Base-by-base conservation (phyloP, 495 filamentous ascomycete genomes). In the Astrothelium subdiscretum region DNA sequence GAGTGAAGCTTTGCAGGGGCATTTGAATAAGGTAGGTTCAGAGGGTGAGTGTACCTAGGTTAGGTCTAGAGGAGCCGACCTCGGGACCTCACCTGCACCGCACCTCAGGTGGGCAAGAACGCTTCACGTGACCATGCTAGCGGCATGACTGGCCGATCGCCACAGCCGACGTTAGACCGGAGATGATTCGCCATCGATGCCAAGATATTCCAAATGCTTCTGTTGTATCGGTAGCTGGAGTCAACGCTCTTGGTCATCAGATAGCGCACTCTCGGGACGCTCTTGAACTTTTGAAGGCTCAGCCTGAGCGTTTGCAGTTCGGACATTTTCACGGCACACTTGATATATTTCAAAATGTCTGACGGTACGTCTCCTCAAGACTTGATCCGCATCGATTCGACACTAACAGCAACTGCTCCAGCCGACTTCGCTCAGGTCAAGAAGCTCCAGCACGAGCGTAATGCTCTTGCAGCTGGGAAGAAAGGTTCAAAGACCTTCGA, bases 401-500 rank as follows among this genome's bases (percentile, higher is more conserved):
- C 26, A n/a, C 48, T 54, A 29, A 54, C 24, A 29, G 20, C 26
- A 2, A 3, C 15, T 29, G 48, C 48, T 54, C 24, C 48, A 54
- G 59, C 32, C 42, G 35, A 61, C 4, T 61, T 62, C 27, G 60
- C 31, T n/a, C 18, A 31, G 11, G 52, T 62, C 26, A 57, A 20
- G 48, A 31, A 32, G 15, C 60, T 62, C 44, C 60, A 62, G 42
- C 43, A 54, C 11, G 48, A 54, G 48, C 48, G 48, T 20, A 54
- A 54, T 29, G 48, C 48, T 54, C 48, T 54, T 4, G 88, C 89
- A 70, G 80, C 83, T 72, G 80, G 82, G 68, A 91, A 89, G 76
- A 92, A 94, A 79, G 88, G 89, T 79, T 90, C 87, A 68, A 88
- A 85, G 78, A 86, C 86, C 74, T 91, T 92, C 44, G 67, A 59